Evolutionary conservation across 2,329 filamentous ascomycete species (phyloP).

Genomic region (Tricladium varicosporioides): DNA sequence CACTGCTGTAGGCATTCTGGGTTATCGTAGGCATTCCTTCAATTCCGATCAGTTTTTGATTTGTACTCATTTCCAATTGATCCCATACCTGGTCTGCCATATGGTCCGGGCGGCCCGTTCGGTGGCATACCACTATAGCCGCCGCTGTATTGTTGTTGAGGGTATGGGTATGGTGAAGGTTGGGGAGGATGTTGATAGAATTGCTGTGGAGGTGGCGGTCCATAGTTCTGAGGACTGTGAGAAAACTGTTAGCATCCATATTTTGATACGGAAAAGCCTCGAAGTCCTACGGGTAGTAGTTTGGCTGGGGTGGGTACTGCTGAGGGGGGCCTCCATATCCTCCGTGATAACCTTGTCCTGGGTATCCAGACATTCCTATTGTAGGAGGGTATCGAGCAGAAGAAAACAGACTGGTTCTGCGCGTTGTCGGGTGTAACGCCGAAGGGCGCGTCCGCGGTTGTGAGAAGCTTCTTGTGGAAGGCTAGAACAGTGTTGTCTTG

Average conservation of each 20-base stretch:
- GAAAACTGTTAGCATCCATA: constrained; percentile 25
- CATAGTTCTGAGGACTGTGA: constrained; percentile 28
- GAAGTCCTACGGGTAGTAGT: constrained; percentile 49
- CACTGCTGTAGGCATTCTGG: constrained; percentile 55
- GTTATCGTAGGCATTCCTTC: constrained; percentile 42
- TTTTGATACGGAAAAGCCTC: constrained; percentile 29
- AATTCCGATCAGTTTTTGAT: constrained; percentile 8
- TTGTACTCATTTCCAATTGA: neutral
- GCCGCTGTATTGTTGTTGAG: constrained; percentile 48
- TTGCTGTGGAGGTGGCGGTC: constrained; percentile 33
- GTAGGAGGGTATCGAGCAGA: constrained; percentile 2
- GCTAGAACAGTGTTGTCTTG: constrained; percentile 3
- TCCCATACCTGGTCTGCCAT: constrained; percentile 49
- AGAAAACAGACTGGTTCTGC: constrained; percentile 7
- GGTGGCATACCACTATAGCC: constrained; percentile 36
- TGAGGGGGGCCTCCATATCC: constrained; percentile 44
- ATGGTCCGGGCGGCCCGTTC: constrained; percentile 39
- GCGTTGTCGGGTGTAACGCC: constrained; percentile 19
- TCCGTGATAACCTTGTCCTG: constrained; percentile 51
- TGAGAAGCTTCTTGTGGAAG: constrained; percentile 1
- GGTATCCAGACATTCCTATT: constrained; percentile 61
- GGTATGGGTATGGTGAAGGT: constrained; percentile 38
- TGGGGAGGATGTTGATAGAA: constrained; percentile 50
- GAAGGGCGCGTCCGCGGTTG: constrained; percentile 14
- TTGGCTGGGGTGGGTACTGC: constrained; percentile 40